These are phyloP conservation scores for Arthrobotrys sphaeroides DNA, from an alignment of 2,329 filamentous ascomycete genomes.

Conservation along the genomic window DNA sequence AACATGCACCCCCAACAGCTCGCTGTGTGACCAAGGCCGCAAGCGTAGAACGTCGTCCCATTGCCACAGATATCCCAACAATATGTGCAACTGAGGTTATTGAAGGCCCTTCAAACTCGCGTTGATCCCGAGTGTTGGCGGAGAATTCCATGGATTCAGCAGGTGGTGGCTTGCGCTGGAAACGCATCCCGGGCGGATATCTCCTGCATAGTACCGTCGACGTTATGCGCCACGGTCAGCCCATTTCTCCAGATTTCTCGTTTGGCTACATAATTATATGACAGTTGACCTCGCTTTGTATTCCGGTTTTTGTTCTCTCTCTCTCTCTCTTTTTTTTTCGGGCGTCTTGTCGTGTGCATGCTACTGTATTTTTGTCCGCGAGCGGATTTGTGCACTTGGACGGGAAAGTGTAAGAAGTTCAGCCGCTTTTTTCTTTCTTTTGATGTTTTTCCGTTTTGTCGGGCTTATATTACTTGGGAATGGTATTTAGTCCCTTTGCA, in stretches of 20 bases:
- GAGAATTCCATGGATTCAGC: slow-evolving; percentile 16
- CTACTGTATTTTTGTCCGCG: background rate
- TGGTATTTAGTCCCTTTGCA: too few species aligned
- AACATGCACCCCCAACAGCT: background rate
- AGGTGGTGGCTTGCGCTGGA: background rate
- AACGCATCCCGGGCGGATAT: background rate
- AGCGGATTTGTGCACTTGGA: background rate
- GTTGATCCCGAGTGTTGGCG: background rate
- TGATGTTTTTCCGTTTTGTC: background rate
- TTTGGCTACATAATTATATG: background rate
- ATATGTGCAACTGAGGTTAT: slow-evolving; percentile 24
- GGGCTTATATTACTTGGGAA: too few species aligned
- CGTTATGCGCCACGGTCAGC: background rate
- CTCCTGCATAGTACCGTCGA: background rate
- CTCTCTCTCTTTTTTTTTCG: background rate
- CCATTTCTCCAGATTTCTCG: background rate
- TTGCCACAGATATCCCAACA: slow-evolving; percentile 25
- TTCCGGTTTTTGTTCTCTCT: background rate
- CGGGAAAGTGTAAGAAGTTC: background rate
- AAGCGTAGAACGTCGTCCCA: background rate
- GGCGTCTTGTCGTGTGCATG: background rate
- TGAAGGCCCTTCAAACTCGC: background rate
- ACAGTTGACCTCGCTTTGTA: too few species aligned
- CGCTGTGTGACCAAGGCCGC: slow-evolving; percentile 22
- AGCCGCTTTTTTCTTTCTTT: background rate